Evolutionary conservation across 495 filamentous ascomycete species (phyloP).

Genomic region (Cercophora samala): DNA sequence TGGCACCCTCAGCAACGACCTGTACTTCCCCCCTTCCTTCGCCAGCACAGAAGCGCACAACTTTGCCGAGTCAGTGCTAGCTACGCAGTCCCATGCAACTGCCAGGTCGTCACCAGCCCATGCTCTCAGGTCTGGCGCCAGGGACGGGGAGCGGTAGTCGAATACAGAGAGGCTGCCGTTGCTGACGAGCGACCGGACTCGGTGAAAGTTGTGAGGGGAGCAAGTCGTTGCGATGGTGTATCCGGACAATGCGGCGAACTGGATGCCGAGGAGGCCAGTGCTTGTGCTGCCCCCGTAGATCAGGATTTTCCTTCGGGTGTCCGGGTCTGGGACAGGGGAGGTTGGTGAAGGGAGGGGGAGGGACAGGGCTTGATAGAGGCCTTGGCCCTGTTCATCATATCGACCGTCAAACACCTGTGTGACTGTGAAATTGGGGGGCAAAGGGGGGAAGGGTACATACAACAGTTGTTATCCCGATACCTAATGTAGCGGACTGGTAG

Average conservation of each 20-base stretch:
- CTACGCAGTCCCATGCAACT: constrained; percentile 39
- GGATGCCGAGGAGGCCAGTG: constrained; percentile 47
- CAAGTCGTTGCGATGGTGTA: constrained; percentile 45
- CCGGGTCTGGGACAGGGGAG: constrained; percentile 21
- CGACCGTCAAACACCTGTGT: background rate
- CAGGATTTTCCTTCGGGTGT: constrained; percentile 30
- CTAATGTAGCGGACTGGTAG: constrained; percentile 47
- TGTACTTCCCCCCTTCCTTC: constrained; percentile 21
- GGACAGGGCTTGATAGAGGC: constrained; percentile 43
- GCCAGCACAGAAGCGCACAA: constrained; percentile 32
- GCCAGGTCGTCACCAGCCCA: constrained; percentile 22
- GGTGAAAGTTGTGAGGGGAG: constrained; percentile 41
- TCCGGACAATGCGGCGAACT: constrained; percentile 47
- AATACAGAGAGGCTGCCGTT: constrained; percentile 33
- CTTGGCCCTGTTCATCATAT: constrained; percentile 36
- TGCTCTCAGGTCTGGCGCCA: constrained; percentile 35
- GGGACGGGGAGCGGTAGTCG: constrained; percentile 44
- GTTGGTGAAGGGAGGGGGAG: constrained; percentile 35
- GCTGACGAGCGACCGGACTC: constrained; percentile 43
- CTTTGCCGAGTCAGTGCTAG: constrained; percentile 13
- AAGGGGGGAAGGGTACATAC: constrained; percentile 26
- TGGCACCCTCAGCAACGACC: constrained; percentile 26
- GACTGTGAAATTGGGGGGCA: background rate
- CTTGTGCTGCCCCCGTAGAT: constrained; percentile 53
- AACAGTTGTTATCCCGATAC: constrained; percentile 46